phyloP scores from a whole-genome alignment of 345 rosid species.

The Excoecaria agallocha region DNA sequence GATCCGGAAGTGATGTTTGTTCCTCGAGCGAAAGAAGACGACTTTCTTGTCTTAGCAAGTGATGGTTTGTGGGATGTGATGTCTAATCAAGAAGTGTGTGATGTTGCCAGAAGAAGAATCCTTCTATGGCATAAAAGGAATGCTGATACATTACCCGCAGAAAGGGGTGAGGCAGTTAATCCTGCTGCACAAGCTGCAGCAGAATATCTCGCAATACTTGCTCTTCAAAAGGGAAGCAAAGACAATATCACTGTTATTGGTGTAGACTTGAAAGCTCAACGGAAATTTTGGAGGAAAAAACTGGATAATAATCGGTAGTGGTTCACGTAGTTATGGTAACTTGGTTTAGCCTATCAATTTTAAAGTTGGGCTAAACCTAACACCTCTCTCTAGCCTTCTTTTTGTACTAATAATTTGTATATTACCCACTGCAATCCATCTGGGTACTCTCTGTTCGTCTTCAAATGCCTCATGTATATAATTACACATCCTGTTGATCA shows the following conservation, averaged over 20 bases:
- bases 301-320: constrained; percentile 13
- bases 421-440: not conserved
- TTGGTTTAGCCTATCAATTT: constrained; percentile 16
- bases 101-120: constrained; percentile 55
- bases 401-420: not conserved
- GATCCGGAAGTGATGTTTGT: constrained; percentile 63
- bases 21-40: constrained; percentile 61
- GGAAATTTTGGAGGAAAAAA: constrained; percentile 55
- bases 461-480: not conserved
- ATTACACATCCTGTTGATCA: not conserved
- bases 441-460: not conserved
- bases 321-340: not conserved
- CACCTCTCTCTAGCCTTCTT: not conserved
- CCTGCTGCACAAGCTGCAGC: constrained; percentile 81
- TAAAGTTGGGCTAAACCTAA: constrained; percentile 8
- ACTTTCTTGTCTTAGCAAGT: constrained; percentile 72
- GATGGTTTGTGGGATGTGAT: constrained; percentile 87
- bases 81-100: constrained; percentile 65
- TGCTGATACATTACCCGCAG: constrained; percentile 29
- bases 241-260: constrained; percentile 74
- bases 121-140: constrained; percentile 64
- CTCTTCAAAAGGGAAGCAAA: constrained; percentile 74
- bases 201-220: constrained; percentile 57
- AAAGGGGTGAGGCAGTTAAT: constrained; percentile 44
- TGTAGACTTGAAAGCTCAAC: constrained; percentile 64